Conservation (phyloP, 345 rosid species). For the Murraya paniculata region DNA sequence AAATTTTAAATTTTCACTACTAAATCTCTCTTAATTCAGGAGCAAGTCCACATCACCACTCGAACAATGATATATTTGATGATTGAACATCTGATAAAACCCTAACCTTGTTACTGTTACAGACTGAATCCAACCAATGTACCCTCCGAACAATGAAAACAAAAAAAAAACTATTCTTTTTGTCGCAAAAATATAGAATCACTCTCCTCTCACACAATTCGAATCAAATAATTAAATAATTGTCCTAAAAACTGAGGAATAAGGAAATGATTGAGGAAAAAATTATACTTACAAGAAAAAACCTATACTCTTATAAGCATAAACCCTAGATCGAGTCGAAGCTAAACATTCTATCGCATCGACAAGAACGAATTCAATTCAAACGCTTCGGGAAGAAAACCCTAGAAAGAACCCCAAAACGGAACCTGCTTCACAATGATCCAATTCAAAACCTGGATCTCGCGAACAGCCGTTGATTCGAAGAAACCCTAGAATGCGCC, state of each 20-base stretch:
- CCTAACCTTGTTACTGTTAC: neutral
- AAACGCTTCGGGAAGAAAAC: slow-evolving; percentile 13
- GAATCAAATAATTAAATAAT: slow-evolving; percentile 1
- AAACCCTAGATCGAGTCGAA: slow-evolving; percentile 27
- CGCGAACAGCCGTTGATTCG: slow-evolving; percentile 29
- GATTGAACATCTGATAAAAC: slow-evolving; percentile 4
- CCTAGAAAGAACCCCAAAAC: slow-evolving; percentile 22
- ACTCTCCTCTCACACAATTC: neutral
- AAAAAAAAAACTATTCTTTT: neutral
- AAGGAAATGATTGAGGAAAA: slow-evolving; percentile 2
- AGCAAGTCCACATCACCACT: neutral
- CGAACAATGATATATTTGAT: neutral
- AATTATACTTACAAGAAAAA: slow-evolving; percentile 1
- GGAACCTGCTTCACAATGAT: slow-evolving; percentile 19
- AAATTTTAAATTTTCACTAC: neutral
- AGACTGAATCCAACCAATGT: slow-evolving; percentile 1
- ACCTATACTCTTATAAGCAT: slow-evolving; percentile 1
- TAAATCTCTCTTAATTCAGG: neutral
- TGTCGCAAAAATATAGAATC: neutral
- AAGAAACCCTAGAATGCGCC: slow-evolving; percentile 23
- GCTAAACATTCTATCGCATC: slow-evolving; percentile 15
- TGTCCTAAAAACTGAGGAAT: slow-evolving; percentile 7
- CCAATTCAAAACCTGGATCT: slow-evolving; percentile 40
- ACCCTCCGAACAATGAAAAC: neutral
- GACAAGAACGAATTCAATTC: slow-evolving; percentile 6